Evolutionary conservation across 2,329 filamentous ascomycete species (phyloP).

Genomic region (Colletotrichum ledebouriae): DNA sequence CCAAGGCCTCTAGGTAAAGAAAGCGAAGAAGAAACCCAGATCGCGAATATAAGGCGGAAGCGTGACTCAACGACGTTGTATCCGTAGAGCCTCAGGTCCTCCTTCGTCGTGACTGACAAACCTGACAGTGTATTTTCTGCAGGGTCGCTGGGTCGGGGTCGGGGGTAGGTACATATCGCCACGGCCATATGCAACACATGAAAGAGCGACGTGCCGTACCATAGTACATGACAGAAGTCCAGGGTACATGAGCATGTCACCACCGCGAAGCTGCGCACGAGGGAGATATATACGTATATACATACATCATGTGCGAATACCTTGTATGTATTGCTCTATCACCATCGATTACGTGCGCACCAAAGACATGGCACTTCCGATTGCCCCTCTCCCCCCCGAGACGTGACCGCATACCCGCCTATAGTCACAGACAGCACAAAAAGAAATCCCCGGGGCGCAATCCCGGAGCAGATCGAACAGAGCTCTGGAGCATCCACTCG

Average conservation of each 20-base stretch:
- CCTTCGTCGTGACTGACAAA: no score
- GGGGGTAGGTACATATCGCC: no score
- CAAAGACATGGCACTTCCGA: no score
- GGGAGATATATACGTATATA: no score
- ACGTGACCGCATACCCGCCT: constrained; percentile 3
- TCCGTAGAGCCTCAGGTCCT: no score
- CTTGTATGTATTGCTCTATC: no score
- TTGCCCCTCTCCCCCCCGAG: neutral
- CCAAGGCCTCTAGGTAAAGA: neutral
- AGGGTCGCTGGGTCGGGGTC: no score
- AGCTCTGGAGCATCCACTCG: constrained; percentile 37
- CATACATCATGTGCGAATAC: no score
- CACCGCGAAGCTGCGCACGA: no score
- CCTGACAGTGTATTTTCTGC: no score
- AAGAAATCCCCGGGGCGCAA: constrained; percentile 32
- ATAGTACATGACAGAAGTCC: neutral
- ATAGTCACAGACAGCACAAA: constrained; percentile 20
- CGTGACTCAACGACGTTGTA: no score
- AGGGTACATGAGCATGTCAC: neutral
- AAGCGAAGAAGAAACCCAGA: constrained; percentile 11
- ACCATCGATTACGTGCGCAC: no score
- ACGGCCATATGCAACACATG: neutral
- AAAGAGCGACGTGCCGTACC: neutral
- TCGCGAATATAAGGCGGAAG: neutral
- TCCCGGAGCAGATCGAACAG: constrained; percentile 43